phyloP scores from a whole-genome alignment of 2,329 filamentous ascomycete genomes.

The Canariomyces notabilis region DNA sequence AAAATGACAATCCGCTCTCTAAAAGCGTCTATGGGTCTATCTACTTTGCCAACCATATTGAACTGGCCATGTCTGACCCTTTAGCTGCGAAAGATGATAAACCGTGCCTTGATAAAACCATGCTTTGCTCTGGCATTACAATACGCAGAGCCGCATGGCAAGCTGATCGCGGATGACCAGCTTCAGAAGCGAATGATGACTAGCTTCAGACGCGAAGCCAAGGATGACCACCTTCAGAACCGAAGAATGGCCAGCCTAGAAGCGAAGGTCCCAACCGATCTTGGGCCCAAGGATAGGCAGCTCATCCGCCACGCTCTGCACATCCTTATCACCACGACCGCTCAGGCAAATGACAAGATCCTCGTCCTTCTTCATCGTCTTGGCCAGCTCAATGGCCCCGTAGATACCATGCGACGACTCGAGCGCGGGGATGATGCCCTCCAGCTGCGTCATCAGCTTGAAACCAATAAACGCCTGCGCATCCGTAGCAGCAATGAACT shows the following conservation, averaged over 20 bases:
- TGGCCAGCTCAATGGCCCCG: conserved; percentile 83
- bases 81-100: background rate
- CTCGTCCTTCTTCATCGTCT: conserved; percentile 82
- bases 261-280: conserved; percentile 71
- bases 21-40: conserved; percentile 3
- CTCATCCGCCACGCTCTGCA: conserved; percentile 95
- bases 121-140: background rate
- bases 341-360: conserved; percentile 92
- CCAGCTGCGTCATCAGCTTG: conserved; percentile 74
- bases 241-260: conserved; percentile 37
- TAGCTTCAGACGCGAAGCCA: no score
- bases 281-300: conserved; percentile 80
- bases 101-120: no score
- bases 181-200: no score
- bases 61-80: background rate
- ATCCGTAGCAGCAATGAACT: conserved; percentile 88
- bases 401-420: conserved; percentile 92
- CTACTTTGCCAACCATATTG: background rate
- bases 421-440: conserved; percentile 94
- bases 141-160: background rate
- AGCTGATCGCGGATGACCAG: background rate
- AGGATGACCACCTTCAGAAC: no score
- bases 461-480: conserved; percentile 86
- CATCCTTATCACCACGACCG: conserved; percentile 94
- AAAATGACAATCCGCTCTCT: background rate